phyloP scores from a whole-genome alignment of 306 rosid species.

The Lathyrus oleraceus region DNA sequence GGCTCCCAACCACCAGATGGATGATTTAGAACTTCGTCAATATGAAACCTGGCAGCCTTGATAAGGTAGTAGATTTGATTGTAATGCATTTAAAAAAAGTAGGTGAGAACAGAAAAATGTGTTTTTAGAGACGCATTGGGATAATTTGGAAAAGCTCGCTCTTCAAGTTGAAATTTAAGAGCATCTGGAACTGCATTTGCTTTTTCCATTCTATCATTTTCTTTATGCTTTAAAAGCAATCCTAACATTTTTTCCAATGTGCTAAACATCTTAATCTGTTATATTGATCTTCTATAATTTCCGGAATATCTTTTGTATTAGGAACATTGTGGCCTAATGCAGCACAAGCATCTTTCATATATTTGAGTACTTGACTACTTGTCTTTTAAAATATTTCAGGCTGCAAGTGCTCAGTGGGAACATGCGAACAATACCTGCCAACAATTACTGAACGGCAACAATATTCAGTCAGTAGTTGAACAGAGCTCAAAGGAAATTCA shows the following conservation, averaged over 20 bases:
- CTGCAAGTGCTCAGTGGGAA: slow-evolving; percentile 78
- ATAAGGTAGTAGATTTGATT: slow-evolving; percentile 26
- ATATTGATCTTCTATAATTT: neutral
- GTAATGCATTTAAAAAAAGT: neutral
- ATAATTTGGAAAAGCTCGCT: neutral
- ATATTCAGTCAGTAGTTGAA: slow-evolving; percentile 49
- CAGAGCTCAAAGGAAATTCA: slow-evolving; percentile 69
- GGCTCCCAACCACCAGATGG: slow-evolving; percentile 13
- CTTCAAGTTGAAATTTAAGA: neutral
- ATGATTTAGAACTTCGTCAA: slow-evolving; percentile 19
- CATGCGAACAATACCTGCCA: slow-evolving; percentile 53
- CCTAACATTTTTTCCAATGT: neutral
- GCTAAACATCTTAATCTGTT: neutral
- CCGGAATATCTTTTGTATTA: neutral
- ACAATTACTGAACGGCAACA: slow-evolving; percentile 55
- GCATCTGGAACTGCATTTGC: neutral
- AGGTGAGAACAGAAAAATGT: neutral
- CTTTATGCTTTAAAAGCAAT: neutral
- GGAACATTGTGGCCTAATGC: slow-evolving; percentile 13
- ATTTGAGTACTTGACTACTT: slow-evolving; percentile 12
- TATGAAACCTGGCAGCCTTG: slow-evolving; percentile 28
- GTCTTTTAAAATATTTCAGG: slow-evolving; percentile 50
- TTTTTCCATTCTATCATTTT: neutral
- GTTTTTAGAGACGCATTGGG: neutral
- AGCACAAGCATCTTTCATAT: neutral